Base-by-base conservation (phyloP, 2,329 filamentous ascomycete species). In the Ophiostoma sp. region DNA sequence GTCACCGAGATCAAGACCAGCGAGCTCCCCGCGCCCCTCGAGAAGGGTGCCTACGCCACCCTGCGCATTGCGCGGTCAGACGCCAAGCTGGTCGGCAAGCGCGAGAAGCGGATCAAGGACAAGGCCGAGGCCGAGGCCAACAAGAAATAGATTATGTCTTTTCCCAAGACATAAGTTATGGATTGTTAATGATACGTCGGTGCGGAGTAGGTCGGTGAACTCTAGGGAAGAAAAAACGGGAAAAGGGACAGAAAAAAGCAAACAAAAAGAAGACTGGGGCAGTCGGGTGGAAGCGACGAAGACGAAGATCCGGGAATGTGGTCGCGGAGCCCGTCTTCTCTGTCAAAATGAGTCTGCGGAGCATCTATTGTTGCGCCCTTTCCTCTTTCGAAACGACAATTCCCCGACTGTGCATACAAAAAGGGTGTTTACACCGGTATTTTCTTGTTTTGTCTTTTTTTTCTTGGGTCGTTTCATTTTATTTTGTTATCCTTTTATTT, bases 31-130 rank as follows among this genome's bases (percentile, higher is more conserved):
- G 88, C 91, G 84, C 84, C 89, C 76, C 92, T 95, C 87, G 92
- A 94, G 85, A 92, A 91, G 84, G 76, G 76, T 70, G 96, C 95
- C 77, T 98, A 93, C 91, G 88, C 88, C 83, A 92, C 90, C 82
- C 91, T 99, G 83, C 93, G 96, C 84, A 87, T 92, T 79, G 91
- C 93, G 79, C 92, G 96, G 86, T 91, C 90, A 84, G 93, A 97
- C 82, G 91, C 92, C 81, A 92, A 95, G 84, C 87, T 92, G 82
- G 85, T 89, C 78, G 96, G 96, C 86, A 89, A 89, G 82, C 91
- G 94, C 84, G 95, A 97, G 89, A 98, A 98, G 94, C 92, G 96
- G 82, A 91, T 88, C 80, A 93, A 92, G 89, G 93, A 93, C 81
- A 95, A 92, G 88, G 92, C 91, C 80, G 93, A 95, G 83, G 93